phyloP scores from a whole-genome alignment of 306 rosid species.

The Mucuna pruriens region DNA sequence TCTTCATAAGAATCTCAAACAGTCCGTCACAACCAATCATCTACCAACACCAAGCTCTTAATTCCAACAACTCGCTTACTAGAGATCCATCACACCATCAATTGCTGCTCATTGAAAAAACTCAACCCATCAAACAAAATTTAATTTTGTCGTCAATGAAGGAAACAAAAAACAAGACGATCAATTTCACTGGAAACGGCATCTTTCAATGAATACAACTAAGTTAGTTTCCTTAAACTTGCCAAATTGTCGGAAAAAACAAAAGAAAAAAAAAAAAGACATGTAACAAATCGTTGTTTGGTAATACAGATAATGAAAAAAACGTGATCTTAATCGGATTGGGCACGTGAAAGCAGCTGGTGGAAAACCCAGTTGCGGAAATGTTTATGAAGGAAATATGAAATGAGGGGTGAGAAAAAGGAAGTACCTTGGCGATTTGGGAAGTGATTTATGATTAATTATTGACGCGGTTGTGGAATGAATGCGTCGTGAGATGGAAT shows the following conservation, averaged over 20 bases:
- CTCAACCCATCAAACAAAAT: background rate
- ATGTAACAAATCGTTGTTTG: slow-evolving; percentile 12
- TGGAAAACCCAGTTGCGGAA: background rate
- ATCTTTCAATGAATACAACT: slow-evolving; percentile 15
- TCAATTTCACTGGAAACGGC: background rate
- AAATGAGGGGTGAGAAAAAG: background rate
- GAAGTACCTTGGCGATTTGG: slow-evolving; percentile 34
- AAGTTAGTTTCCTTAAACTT: slow-evolving; percentile 16
- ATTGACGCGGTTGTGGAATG: background rate
- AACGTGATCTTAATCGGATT: slow-evolving; percentile 17
- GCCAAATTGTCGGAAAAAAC: background rate
- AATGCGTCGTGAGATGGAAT: background rate
- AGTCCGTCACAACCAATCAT: slow-evolving; percentile 40
- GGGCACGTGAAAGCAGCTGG: background rate
- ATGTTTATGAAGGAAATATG: slow-evolving; percentile 7
- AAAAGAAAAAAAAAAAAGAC: background rate
- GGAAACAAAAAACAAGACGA: background rate
- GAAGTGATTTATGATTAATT: too few relatives aligned
- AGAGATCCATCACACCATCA: slow-evolving; percentile 39
- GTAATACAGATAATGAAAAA: slow-evolving; percentile 1
- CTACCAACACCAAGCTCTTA: slow-evolving; percentile 27
- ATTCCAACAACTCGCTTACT: slow-evolving; percentile 6
- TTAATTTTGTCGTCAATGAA: background rate
- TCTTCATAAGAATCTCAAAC: slow-evolving; percentile 43
- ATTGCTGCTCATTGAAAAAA: slow-evolving; percentile 42